A percentile compares a stretch with the other conserved stretches of the same genome.
Evolutionary conservation across 805 yeast species (phyloP).

Genomic region (Candida coquimbonensis): DNA sequence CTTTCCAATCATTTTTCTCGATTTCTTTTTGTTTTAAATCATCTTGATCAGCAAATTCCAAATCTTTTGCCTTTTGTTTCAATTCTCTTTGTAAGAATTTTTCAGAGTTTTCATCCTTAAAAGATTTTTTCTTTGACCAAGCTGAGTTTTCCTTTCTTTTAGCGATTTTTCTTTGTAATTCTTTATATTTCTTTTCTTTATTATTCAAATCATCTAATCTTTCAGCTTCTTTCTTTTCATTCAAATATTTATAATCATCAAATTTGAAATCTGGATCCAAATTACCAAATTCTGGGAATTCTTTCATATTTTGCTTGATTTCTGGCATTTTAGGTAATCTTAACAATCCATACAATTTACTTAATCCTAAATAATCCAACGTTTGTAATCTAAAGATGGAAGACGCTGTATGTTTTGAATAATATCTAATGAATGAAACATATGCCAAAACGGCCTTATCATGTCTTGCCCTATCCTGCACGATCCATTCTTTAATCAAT

Average conservation of each 20-base stretch:
- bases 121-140: conserved; percentile 36
- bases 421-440: conserved; percentile 77
- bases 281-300: conserved; percentile 70
- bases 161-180: conserved; percentile 24
- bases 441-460: conserved; percentile 75
- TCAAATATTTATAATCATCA: conserved; percentile 54
- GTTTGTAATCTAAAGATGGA: conserved; percentile 76
- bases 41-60: conserved; percentile 46
- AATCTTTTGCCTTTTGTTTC: conserved; percentile 42
- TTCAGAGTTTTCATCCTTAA: conserved; percentile 52
- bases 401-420: conserved; percentile 79
- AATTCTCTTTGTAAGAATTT: conserved; percentile 44
- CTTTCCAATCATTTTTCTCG: conserved; percentile 83
- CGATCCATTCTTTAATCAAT: conserved; percentile 42
- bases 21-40: conserved; percentile 26
- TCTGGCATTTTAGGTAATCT: conserved; percentile 96
- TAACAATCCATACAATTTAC: conserved; percentile 70
- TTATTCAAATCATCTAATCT: conserved; percentile 54
- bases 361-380: conserved; percentile 67
- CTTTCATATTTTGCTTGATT: conserved; percentile 40
- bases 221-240: conserved; percentile 53
- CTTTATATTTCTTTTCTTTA: conserved; percentile 27
- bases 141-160: conserved; percentile 12
- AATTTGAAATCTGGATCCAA: conserved; percentile 38
- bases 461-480: conserved; percentile 71